Evolutionary conservation across 1,284 basidiomycete species (phyloP), one percentile per base, ranked within the genome.

Genomic region (Agroathelia rolfsii): DNA sequence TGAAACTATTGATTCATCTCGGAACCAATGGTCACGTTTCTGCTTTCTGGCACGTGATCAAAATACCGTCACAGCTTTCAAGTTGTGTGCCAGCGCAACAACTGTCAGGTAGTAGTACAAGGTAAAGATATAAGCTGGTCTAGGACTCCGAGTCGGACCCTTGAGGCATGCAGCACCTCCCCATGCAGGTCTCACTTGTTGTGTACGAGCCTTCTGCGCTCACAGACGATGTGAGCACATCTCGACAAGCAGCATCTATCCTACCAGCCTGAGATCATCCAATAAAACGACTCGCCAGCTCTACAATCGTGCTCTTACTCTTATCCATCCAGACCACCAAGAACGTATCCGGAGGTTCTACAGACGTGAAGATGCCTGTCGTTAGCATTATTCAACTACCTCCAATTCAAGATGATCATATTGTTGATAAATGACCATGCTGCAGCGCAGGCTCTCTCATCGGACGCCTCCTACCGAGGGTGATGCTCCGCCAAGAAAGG

Each of bases 291-390:
- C 7, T 24, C 28, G n/a, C 35, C 42, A 84, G 79, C 58, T 79
- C 13, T 80, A 75, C 49, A 58, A 72, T 24, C 51, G 55, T 10
- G 73, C 66, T 19, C 61, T 85, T 20, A 47, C 47, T 12, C 56
- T 68, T 30, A 55, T 85, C 19, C 79, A 84, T 48, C 37, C 53
- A 7, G 62, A 66, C 16, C 70, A 73, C 24, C 59, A 57, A 37
- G 42, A 59, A 24, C 69, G 70, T 36, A 68, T 85, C 44, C 61
- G 63, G 39, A 65, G 64, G 38, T 87, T 79, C 48, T 76, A 73
- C 52, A 70, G 68, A 43, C 69, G 74, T 32, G 71, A 73, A 45
- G 83, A 87, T 50, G 70, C 79, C 21, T 80, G 77, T 56, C 65
- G 83, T 86, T 47, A 56, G 75, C 41, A 30, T 34, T 36, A 1